Base-by-base conservation (phyloP, 2,329 filamentous ascomycete genomes). In the Cryphonectria radicalis region DNA sequence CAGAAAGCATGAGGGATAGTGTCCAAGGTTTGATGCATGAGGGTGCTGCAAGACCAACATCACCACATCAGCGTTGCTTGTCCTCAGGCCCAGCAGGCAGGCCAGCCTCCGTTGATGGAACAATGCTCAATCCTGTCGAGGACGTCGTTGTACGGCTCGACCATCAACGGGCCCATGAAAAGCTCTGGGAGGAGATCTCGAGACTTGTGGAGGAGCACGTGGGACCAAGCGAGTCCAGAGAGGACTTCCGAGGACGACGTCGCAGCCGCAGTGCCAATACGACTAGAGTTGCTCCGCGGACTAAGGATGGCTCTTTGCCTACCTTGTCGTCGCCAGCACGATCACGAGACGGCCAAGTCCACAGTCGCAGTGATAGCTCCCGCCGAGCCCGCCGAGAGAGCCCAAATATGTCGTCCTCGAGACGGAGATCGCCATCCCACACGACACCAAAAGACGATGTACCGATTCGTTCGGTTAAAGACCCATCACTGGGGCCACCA, bases 141-240 rank as follows among this genome's bases (percentile, higher is more conserved):
- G 4, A 25, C 6, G 1, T 5, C 19, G 19, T 22, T 14, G 22
- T 14, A 22, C n/a, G 17, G 11, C 10, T 22, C 1, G 69, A 66
- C 17, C 43, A 50, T 7, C 40, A 32, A 5, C 37, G 66, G 3
- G n/a, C 63, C 13, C 55, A 69, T 22, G 67, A 66, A 11, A 46
- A 69, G 63, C 22, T 67, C 6, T 73, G 72, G 66, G 35, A 64
- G 4, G 66, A 72, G 6, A 55, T 71, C 19, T 68, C 72, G 3
- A 71, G 60, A 17, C 57, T 72, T 25, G 57, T 72, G 28, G 69
- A 59, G 3, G 69, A 73, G 10, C 42, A 43, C 8, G 8, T 73
- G 5, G 43, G 28, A 40, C 66, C 46, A 1, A 19, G 25, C 1
- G 32, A 53, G 1, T 69, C 69, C 3, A 32, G 14, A 19, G 43